phyloP scores from a whole-genome alignment of 2,329 filamentous ascomycete species.

The Colletotrichum eremochloae region DNA sequence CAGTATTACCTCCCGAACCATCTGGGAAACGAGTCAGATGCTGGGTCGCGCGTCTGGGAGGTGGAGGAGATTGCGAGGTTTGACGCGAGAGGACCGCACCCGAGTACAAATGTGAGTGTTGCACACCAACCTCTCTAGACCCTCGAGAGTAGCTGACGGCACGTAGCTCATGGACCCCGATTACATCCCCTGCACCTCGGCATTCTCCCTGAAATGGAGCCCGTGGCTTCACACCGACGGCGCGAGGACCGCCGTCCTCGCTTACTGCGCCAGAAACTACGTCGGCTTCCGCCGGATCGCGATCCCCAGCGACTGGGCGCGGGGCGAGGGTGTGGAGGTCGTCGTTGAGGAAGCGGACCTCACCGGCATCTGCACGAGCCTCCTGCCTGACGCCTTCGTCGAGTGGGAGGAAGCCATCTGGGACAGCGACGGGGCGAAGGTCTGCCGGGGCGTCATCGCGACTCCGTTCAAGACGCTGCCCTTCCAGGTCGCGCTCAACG shows the following conservation, averaged over 20 bases:
- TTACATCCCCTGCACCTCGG: slow-evolving; percentile 61
- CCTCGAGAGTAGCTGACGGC: neutral
- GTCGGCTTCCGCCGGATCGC: slow-evolving; percentile 68
- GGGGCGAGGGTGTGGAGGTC: slow-evolving; percentile 53
- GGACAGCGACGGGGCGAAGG: slow-evolving; percentile 52
- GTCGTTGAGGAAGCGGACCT: slow-evolving; percentile 57
- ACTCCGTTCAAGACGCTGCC: slow-evolving; percentile 64
- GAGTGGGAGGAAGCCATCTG: slow-evolving; percentile 67
- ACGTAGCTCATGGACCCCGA: slow-evolving; percentile 58
- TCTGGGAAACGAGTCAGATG: slow-evolving; percentile 63
- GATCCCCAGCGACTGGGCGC: slow-evolving; percentile 53
- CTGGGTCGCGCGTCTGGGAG: slow-evolving; percentile 63
- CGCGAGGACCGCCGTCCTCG: slow-evolving; percentile 59
- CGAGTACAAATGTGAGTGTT: slow-evolving; percentile 14
- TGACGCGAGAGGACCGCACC: slow-evolving; percentile 60
- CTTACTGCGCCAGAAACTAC: slow-evolving; percentile 65
- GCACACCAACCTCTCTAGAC: no score
- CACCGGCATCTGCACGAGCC: slow-evolving; percentile 63
- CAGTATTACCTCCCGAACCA: slow-evolving; percentile 53
- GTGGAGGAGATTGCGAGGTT: slow-evolving; percentile 66
- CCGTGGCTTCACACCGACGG: slow-evolving; percentile 60
- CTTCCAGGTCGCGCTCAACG: slow-evolving; percentile 63
- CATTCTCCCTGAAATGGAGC: slow-evolving; percentile 67
- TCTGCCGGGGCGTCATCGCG: slow-evolving; percentile 67
- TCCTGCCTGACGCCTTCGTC: slow-evolving; percentile 66